phyloP scores from a whole-genome alignment of 495 filamentous ascomycete genomes.

The Hypoxylon rickii region DNA sequence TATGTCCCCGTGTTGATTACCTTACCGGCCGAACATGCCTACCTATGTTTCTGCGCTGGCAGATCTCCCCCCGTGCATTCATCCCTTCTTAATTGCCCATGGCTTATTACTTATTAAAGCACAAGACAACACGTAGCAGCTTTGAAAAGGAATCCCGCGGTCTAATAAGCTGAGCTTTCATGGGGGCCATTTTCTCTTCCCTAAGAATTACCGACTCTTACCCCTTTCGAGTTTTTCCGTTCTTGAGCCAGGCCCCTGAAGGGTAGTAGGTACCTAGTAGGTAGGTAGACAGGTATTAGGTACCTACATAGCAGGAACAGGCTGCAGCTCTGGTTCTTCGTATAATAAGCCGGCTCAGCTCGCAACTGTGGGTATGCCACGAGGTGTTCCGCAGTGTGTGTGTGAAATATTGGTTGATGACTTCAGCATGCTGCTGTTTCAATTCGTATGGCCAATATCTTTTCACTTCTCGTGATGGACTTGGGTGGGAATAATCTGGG shows the following conservation, averaged over 20 bases:
- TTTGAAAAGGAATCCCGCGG: not conserved
- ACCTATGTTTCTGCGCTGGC: slow-evolving; percentile 21
- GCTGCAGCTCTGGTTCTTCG: not conserved
- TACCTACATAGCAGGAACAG: not conserved
- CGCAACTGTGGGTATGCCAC: slow-evolving; percentile 6
- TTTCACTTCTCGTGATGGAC: not conserved
- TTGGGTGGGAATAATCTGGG: slow-evolving; percentile 11
- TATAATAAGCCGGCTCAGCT: no score
- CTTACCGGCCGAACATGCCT: no score
- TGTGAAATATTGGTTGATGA: slow-evolving; percentile 14
- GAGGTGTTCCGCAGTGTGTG: slow-evolving; percentile 7
- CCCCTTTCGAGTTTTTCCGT: no score
- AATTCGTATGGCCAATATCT: not conserved
- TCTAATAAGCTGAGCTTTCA: not conserved
- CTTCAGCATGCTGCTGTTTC: not conserved
- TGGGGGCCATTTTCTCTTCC: not conserved
- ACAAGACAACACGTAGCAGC: slow-evolving; percentile 26
- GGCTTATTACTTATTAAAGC: slow-evolving; percentile 6
- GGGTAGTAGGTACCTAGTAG: no score
- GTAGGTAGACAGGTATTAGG: no score
- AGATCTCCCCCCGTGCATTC: slow-evolving; percentile 21
- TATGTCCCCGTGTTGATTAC: no score
- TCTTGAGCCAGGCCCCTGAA: no score
- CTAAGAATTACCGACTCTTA: no score
- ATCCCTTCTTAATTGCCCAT: slow-evolving; percentile 20